phyloP scores from a whole-genome alignment of 768 basidiomycete species.

The Boletus coccyginus region DNA sequence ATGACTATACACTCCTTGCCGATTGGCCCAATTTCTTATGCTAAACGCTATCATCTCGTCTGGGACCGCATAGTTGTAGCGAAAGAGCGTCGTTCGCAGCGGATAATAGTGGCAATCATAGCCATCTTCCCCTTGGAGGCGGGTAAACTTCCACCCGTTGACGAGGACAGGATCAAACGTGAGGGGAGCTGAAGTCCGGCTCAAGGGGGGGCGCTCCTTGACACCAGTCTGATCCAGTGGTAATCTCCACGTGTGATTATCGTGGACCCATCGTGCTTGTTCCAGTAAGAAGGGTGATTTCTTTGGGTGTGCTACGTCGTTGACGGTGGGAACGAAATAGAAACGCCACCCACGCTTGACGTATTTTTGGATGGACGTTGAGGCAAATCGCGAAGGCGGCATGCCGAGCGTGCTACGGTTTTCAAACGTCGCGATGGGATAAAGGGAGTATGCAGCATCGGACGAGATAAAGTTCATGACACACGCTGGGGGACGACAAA shows the following conservation, averaged over 20 bases:
- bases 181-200: constrained; percentile 10
- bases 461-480: constrained; percentile 40
- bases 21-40: constrained; percentile 1
- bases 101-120: neutral
- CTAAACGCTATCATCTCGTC: neutral
- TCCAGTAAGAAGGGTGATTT: constrained; percentile 18
- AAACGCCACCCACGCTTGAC: constrained; percentile 32
- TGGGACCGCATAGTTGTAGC: constrained; percentile 25
- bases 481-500: neutral
- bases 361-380: constrained; percentile 33
- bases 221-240: constrained; percentile 24
- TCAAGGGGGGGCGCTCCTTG: constrained; percentile 8
- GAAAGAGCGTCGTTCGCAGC: constrained; percentile 21
- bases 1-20: too few species aligned
- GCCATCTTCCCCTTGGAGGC: fast-evolving
- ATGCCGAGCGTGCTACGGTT: constrained; percentile 26
- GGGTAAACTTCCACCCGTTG: constrained; percentile 19
- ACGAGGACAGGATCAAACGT: constrained; percentile 13
- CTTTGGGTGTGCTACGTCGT: neutral
- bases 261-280: constrained; percentile 31
- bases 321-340: constrained; percentile 2
- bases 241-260: constrained; percentile 31
- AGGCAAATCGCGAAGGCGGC: constrained; percentile 2
- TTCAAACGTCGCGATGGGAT: constrained; percentile 41
- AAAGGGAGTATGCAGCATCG: constrained; percentile 40